Conservation (phyloP, 2,329 filamentous ascomycete species). For the Bipolaris sorokiniana region DNA sequence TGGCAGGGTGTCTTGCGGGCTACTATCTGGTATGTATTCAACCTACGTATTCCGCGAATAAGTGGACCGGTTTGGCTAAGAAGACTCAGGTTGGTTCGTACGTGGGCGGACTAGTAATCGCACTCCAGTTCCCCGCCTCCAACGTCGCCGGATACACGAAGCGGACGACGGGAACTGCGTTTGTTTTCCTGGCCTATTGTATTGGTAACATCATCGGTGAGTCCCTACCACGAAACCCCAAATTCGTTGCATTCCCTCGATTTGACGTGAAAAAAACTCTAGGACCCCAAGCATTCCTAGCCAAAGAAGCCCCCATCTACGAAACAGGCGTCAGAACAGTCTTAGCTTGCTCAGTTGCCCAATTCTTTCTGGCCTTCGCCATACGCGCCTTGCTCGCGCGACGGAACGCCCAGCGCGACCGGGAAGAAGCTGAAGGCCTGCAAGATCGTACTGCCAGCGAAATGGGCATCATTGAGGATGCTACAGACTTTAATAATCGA, state of each 20-base stretch:
- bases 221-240: neutral
- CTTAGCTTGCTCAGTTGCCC: conserved; percentile 54
- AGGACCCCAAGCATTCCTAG: conserved; percentile 54
- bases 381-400: conserved; percentile 11
- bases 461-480: conserved; percentile 3
- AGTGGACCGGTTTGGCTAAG: conserved; percentile 15
- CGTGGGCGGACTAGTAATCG: conserved; percentile 60
- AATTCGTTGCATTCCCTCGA: neutral
- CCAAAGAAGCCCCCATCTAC: conserved; percentile 56
- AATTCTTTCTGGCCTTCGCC: conserved; percentile 46
- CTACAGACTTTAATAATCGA: conserved; percentile 7
- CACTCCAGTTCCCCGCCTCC: conserved; percentile 59
- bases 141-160: conserved; percentile 50
- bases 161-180: conserved; percentile 53
- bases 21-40: conserved; percentile 55
- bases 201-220: conserved; percentile 55
- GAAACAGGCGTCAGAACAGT: conserved; percentile 60
- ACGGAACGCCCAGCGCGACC: conserved; percentile 7
- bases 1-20: conserved; percentile 58
- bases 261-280: neutral
- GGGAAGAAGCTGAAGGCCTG: neutral
- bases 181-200: conserved; percentile 57
- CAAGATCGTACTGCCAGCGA: neutral
- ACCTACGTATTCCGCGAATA: neutral
- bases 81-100: conserved; percentile 45